phyloP scores from a whole-genome alignment of 371 early-diverging fungal genomes.

The Basidiobolus meristosporus region DNA sequence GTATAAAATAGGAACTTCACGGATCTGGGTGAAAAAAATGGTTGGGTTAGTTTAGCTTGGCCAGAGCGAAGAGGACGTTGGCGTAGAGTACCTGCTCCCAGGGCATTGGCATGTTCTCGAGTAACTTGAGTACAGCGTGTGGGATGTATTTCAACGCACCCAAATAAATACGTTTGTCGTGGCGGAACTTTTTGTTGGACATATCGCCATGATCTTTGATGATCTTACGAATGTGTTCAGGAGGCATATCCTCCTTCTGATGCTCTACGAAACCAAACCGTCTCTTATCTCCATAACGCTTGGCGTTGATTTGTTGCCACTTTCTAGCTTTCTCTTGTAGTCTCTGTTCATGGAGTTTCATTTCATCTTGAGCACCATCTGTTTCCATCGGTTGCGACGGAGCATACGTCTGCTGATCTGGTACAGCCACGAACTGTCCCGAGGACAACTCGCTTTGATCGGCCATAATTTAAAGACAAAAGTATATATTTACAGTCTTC shows the following conservation, averaged over 20 bases:
- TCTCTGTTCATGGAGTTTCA: constrained; percentile 9
- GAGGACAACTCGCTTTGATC: no score
- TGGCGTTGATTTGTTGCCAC: constrained; percentile 81
- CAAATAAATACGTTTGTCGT: constrained; percentile 92
- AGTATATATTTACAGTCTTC: no score
- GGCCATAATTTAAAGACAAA: no score
- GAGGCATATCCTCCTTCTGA: constrained; percentile 89
- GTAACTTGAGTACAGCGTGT: constrained; percentile 91
- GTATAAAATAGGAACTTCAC: constrained; percentile 92
- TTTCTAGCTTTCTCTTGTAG: constrained; percentile 59
- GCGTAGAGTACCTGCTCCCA: constrained; percentile 73
- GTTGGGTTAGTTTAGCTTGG: not conserved
- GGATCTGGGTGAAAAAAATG: constrained; percentile 15
- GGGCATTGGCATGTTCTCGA: constrained; percentile 99
- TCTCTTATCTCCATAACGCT: constrained; percentile 82
- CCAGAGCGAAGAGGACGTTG: not conserved
- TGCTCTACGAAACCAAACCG: constrained; percentile 67
- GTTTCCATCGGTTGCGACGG: no score
- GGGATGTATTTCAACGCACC: constrained; percentile 97
- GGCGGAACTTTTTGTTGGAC: constrained; percentile 89
- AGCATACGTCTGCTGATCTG: no score
- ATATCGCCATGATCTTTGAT: constrained; percentile 97
- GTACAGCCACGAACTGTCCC: no score
- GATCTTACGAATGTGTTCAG: constrained; percentile 91
- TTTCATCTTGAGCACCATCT: no score